phyloP scores from a whole-genome alignment of 2,329 filamentous ascomycete genomes.

The Nothopassalora personata region DNA sequence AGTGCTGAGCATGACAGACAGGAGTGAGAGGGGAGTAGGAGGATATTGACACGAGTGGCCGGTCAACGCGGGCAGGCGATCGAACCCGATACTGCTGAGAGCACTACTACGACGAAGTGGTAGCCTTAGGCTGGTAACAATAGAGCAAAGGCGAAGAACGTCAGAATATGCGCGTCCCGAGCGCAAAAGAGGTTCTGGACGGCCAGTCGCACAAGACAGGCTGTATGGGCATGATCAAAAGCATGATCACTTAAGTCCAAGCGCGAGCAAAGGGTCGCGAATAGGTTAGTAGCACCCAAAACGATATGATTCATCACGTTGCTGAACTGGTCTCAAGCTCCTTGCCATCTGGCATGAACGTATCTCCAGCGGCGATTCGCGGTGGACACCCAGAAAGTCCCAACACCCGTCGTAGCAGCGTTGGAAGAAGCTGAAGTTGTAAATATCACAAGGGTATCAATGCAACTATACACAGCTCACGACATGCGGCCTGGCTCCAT shows the following conservation, averaged over 20 bases:
- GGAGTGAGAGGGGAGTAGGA: neutral
- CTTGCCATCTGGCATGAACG: neutral
- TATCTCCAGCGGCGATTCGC: neutral
- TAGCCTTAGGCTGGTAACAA: too few relatives aligned
- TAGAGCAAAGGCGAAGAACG: too few relatives aligned
- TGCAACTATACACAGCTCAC: neutral
- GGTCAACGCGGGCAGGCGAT: too few relatives aligned
- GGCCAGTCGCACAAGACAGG: neutral
- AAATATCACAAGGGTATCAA: slow-evolving; percentile 1
- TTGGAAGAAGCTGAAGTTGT: neutral
- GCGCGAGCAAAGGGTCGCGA: neutral
- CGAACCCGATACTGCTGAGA: too few relatives aligned
- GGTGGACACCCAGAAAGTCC: neutral
- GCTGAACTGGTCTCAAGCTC: neutral
- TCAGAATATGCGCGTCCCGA: neutral
- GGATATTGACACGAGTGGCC: too few relatives aligned
- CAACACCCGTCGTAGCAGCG: neutral
- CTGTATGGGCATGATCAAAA: neutral
- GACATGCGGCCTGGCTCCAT: neutral
- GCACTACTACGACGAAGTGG: too few relatives aligned
- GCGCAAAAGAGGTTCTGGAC: neutral
- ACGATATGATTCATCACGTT: neutral
- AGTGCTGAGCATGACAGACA: neutral
- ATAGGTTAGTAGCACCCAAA: slow-evolving; percentile 8
- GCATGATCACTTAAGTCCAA: neutral